phyloP scores from a whole-genome alignment of 345 rosid genomes.

The Eutrema japonicum region DNA sequence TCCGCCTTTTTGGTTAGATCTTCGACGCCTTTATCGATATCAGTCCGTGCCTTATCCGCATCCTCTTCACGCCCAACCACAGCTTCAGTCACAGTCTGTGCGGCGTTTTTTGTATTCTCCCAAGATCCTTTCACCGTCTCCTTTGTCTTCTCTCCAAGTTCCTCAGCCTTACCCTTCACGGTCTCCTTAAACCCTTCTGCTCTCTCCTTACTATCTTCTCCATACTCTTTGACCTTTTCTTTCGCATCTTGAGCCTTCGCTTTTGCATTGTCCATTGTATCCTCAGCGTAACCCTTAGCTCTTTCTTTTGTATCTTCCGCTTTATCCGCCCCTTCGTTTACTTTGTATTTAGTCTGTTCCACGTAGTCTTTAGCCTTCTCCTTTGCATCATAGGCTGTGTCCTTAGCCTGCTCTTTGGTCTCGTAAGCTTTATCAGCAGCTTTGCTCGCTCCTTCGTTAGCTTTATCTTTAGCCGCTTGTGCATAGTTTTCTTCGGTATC shows the following conservation, averaged over 20 bases:
- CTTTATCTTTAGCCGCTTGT: conserved; percentile 33
- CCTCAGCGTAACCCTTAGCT: conserved; percentile 36
- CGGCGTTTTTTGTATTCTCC: conserved; percentile 39
- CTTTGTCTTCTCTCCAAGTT: conserved; percentile 45
- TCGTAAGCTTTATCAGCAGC: conserved; percentile 38
- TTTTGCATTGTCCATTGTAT: conserved; percentile 37
- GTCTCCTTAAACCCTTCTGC: conserved; percentile 40
- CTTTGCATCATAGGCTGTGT: conserved; percentile 33
- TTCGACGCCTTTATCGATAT: conserved; percentile 35
- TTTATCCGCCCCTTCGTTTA: conserved; percentile 37
- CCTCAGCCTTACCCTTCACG: conserved; percentile 41
- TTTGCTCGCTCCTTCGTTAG: conserved; percentile 36
- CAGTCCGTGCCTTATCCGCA: conserved; percentile 34
- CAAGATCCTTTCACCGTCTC: conserved; percentile 47
- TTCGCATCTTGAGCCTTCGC: conserved; percentile 34
- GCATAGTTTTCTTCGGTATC: conserved; percentile 27
- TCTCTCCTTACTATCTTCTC: conserved; percentile 37
- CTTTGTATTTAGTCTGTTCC: conserved; percentile 32
- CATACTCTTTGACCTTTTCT: conserved; percentile 37
- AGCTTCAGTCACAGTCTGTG: conserved; percentile 32
- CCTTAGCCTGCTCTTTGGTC: conserved; percentile 39
- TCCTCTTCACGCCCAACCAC: conserved; percentile 47
- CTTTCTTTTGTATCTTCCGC: conserved; percentile 36
- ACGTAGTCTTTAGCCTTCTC: conserved; percentile 40
- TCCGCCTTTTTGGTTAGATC: conserved; percentile 30